Evolutionary conservation across 495 filamentous ascomycete genomes (phyloP).

Genomic region (Aspergillus nidulans): DNA sequence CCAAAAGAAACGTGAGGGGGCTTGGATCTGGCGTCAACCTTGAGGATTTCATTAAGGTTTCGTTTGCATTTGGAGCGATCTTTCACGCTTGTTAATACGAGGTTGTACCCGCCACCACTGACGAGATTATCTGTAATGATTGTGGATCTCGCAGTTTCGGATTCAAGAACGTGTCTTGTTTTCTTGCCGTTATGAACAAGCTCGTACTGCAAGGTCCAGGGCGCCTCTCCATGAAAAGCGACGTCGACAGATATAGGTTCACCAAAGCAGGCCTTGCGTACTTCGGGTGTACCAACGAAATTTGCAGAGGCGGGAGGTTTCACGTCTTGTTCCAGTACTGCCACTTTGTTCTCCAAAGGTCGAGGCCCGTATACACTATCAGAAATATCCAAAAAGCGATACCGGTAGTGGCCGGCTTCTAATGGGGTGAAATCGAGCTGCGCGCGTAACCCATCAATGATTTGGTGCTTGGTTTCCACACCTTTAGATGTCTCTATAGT

Average conservation of each 20-base stretch:
- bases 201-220: slow-evolving; percentile 90
- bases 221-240: slow-evolving; percentile 70
- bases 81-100: slow-evolving; percentile 77
- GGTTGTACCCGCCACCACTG: slow-evolving; percentile 80
- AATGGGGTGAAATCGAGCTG: slow-evolving; percentile 81
- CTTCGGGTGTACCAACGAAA: slow-evolving; percentile 52
- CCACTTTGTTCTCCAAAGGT: slow-evolving; percentile 46
- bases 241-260: slow-evolving; percentile 71
- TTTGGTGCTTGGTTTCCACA: slow-evolving; percentile 43
- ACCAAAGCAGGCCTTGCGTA: slow-evolving; percentile 71
- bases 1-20: slow-evolving; percentile 82
- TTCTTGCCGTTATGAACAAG: slow-evolving; percentile 86
- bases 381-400: slow-evolving; percentile 73
- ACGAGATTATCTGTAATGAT: slow-evolving; percentile 70
- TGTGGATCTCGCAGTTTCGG: slow-evolving; percentile 54
- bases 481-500: slow-evolving; percentile 58
- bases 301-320: slow-evolving; percentile 82
- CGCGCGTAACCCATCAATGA: slow-evolving; percentile 61
- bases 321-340: slow-evolving; percentile 78
- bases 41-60: slow-evolving; percentile 71
- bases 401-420: slow-evolving; percentile 78
- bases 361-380: slow-evolving; percentile 69
- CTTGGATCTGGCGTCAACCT: slow-evolving; percentile 80
- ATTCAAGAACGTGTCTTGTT: slow-evolving; percentile 58
- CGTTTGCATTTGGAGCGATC: slow-evolving; percentile 83